Conservation (phyloP, 2,329 filamentous ascomycete species). For the Alternaria sp. region DNA sequence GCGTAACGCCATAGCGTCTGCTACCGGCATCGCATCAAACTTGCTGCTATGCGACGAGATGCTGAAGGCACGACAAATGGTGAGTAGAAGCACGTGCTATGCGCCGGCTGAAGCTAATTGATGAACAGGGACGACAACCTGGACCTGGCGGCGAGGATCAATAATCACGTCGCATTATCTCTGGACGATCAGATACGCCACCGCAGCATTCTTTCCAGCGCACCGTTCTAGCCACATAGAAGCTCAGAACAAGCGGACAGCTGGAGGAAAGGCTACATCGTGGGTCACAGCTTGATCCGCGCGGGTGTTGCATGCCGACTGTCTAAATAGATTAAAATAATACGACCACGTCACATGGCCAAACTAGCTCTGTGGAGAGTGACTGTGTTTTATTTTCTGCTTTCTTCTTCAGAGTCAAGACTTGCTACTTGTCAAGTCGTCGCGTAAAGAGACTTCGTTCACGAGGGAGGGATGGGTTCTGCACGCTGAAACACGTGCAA, state of each 20-base stretch:
- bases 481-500: neutral
- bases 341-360: conserved; percentile 1
- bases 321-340: conserved; percentile 14
- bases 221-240: neutral
- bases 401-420: neutral
- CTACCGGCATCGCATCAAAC: conserved; percentile 94
- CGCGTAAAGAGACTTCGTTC: neutral
- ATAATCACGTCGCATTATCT: conserved; percentile 3
- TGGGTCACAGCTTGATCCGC: neutral
- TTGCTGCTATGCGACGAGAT: conserved; percentile 94
- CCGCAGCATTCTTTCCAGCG: neutral
- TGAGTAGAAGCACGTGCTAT: conserved; percentile 13
- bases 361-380: neutral
- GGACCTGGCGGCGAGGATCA: conserved; percentile 30
- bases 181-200: neutral
- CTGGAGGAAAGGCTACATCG: neutral
- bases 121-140: conserved; percentile 37
- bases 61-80: conserved; percentile 97
- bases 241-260: neutral
- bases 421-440: neutral
- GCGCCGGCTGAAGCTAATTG: conserved; percentile 2
- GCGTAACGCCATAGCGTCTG: conserved; percentile 91
- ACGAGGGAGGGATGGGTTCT: neutral
- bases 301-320: conserved; percentile 2
- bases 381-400: neutral